A percentile compares a stretch with the other conserved stretches of the same genome.
These are phyloP conservation scores for Alternaria sp. DNA, from an alignment of 2,329 filamentous ascomycete genomes.

Conservation along the genomic window DNA sequence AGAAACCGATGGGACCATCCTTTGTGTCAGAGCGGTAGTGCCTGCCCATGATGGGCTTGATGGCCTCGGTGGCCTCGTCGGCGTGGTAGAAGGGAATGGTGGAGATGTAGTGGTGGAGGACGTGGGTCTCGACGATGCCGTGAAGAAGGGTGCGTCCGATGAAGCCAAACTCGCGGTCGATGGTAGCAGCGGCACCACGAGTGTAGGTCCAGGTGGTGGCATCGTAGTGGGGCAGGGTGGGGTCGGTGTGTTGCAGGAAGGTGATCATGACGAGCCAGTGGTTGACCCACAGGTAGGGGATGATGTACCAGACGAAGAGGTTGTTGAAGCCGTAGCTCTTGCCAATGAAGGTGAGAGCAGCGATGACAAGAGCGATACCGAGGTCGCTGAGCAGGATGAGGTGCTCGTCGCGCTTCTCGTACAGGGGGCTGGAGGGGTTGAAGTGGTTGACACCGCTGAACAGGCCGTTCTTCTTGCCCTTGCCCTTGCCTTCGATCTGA, in stretches of 20 bases:
- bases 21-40: slow-evolving; percentile 88
- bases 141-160: slow-evolving; percentile 89
- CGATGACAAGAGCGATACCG: slow-evolving; percentile 67
- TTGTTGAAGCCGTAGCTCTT: slow-evolving; percentile 84
- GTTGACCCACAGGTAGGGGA: slow-evolving; percentile 97
- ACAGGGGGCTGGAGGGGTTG: slow-evolving; percentile 83
- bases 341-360: slow-evolving; percentile 71
- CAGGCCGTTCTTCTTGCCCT: slow-evolving; percentile 86
- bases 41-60: slow-evolving; percentile 91
- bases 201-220: slow-evolving; percentile 88
- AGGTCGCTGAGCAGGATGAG: slow-evolving; percentile 87
- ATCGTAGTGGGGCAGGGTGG: slow-evolving; percentile 89
- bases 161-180: slow-evolving; percentile 97
- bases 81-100: slow-evolving; percentile 97
- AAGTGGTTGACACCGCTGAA: slow-evolving; percentile 93
- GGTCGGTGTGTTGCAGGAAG: slow-evolving; percentile 96
- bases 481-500: slow-evolving; percentile 90
- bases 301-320: slow-evolving; percentile 90
- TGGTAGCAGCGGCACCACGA: slow-evolving; percentile 91
- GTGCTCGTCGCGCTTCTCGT: slow-evolving; percentile 88
- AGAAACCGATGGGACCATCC: slow-evolving; percentile 79
- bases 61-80: slow-evolving; percentile 91
- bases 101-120: slow-evolving; percentile 96
- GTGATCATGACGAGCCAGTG: slow-evolving; percentile 99
- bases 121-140: slow-evolving; percentile 97